Percentiles rank a stretch among this genome's conserved stretches.
Conservation (phyloP, 257 asterid genomes). For the Solanum paucissectum region DNA sequence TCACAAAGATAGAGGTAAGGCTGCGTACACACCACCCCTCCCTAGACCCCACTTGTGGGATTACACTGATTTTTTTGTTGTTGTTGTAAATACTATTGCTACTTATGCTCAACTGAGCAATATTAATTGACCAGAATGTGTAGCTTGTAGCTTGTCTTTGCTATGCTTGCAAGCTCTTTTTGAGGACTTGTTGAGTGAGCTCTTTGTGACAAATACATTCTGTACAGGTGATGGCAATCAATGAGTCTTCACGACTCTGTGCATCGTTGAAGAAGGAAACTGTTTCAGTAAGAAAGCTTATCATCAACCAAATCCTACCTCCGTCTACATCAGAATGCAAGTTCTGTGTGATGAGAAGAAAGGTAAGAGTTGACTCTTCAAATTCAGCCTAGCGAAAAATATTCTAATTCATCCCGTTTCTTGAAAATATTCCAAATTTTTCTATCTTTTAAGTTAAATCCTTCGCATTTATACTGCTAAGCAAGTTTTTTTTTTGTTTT, state of each 20-base stretch:
- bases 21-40: neutral
- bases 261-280: constrained; percentile 57
- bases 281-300: constrained; percentile 58
- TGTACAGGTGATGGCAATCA: constrained; percentile 63
- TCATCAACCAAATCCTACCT: constrained; percentile 58
- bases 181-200: neutral
- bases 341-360: constrained; percentile 57
- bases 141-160: neutral
- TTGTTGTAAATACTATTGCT: neutral
- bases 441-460: neutral
- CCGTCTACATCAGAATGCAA: constrained; percentile 60
- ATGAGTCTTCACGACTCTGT: constrained; percentile 62
- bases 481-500: neutral
- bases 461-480: neutral
- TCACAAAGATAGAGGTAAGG: neutral
- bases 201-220: constrained; percentile 2
- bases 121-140: neutral
- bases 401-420: neutral
- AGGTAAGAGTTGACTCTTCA: constrained; percentile 29
- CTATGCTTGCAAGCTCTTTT: neutral
- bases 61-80: no score
- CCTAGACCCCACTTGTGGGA: neutral
- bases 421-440: neutral
- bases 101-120: neutral
- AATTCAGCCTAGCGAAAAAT: neutral